Evolutionary conservation across 108 stramenopile species (phyloP).

Genomic region (Parietichytrium sp.): DNA sequence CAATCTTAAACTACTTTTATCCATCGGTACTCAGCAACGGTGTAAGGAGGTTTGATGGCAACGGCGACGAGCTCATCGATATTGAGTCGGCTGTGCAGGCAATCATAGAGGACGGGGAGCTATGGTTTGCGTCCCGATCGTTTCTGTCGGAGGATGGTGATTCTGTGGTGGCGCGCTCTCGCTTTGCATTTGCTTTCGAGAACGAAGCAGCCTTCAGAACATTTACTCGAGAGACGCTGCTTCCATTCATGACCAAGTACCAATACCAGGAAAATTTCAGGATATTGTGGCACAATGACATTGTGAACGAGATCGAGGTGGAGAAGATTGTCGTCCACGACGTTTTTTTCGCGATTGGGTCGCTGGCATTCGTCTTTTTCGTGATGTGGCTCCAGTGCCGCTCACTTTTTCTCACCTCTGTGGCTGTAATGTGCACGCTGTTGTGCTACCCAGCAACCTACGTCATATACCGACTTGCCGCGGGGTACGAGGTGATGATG

Average conservation of each 20-base stretch:
- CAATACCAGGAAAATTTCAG: neutral
- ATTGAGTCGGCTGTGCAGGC: neutral
- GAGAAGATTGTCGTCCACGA: neutral
- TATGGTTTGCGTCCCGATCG: neutral
- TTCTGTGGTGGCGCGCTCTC: constrained; percentile 4
- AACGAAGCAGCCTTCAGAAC: neutral
- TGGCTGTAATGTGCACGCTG: neutral
- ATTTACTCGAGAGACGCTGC: neutral
- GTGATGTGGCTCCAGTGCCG: neutral
- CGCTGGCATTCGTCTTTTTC: neutral
- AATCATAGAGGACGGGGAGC: neutral
- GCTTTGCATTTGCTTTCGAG: neutral
- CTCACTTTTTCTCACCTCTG: neutral
- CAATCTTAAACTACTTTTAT: constrained; percentile 33
- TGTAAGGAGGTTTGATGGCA: neutral
- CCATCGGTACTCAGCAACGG: neutral
- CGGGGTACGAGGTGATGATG: constrained; percentile 23
- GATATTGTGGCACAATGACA: neutral
- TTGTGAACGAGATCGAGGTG: neutral
- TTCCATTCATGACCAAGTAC: neutral
- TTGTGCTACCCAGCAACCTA: constrained; percentile 15
- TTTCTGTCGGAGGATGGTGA: neutral
- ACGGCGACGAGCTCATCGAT: neutral
- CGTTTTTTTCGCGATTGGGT: neutral
- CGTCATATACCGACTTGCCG: neutral